Percentiles rank a stretch among this genome's conserved stretches.
These are phyloP conservation scores for Colletotrichum lentis DNA, from an alignment of 2,329 filamentous ascomycete species.

Conservation along the genomic window DNA sequence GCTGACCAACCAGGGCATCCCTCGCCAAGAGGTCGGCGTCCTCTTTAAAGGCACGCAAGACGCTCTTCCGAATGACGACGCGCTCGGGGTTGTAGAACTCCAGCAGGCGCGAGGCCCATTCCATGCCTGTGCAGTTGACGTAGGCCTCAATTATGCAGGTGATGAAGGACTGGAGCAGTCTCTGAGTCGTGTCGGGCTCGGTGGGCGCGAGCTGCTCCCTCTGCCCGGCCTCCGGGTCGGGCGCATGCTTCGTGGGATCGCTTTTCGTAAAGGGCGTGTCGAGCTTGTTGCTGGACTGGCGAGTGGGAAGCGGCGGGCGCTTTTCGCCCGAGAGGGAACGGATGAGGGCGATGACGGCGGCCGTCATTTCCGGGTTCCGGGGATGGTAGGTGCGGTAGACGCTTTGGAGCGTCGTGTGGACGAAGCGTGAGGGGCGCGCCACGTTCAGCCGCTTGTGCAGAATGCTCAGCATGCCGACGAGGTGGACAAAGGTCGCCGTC, in stretches of 20 bases:
- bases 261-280: conserved; percentile 65
- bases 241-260: conserved; percentile 63
- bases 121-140: conserved; percentile 66
- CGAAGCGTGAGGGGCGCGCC: conserved; percentile 79
- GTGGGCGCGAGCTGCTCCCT: conserved; percentile 61
- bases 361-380: conserved; percentile 71
- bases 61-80: conserved; percentile 68
- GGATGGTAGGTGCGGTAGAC: conserved; percentile 72
- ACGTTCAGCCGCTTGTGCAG: conserved; percentile 79
- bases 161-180: conserved; percentile 78
- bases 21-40: conserved; percentile 67
- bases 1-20: conserved; percentile 74
- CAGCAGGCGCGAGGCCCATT: conserved; percentile 70
- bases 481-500: conserved; percentile 67
- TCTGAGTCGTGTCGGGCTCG: conserved; percentile 69
- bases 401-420: conserved; percentile 78
- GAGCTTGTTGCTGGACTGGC: conserved; percentile 65
- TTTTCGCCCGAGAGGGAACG: conserved; percentile 73
- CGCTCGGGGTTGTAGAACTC: conserved; percentile 73
- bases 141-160: conserved; percentile 80
- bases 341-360: conserved; percentile 74
- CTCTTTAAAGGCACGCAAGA: conserved; percentile 70
- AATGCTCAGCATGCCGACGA: conserved; percentile 76
- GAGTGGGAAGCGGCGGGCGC: conserved; percentile 67
- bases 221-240: conserved; percentile 66